A percentile compares a stretch with the other conserved stretches of the same genome.
These are phyloP conservation scores for Yarrowia bubula DNA, from an alignment of 805 yeast species.

Conservation along the genomic window DNA sequence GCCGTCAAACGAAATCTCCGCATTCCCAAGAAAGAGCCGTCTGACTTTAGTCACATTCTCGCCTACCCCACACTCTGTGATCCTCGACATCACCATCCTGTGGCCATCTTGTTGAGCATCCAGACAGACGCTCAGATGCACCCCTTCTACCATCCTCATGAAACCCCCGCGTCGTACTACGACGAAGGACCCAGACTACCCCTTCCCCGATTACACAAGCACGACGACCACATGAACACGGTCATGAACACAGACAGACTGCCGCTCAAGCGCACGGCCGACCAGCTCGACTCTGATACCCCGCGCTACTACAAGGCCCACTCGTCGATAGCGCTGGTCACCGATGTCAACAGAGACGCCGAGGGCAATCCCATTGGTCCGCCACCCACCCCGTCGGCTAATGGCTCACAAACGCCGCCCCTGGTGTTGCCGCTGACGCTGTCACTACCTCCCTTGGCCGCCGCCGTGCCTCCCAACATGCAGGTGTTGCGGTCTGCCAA, in stretches of 20 bases:
- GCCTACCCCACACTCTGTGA: too few species aligned
- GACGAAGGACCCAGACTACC: constrained; percentile 9
- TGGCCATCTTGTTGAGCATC: too few species aligned
- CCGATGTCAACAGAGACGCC: constrained; percentile 54
- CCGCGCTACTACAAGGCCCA: constrained; percentile 39
- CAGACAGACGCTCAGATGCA: too few species aligned
- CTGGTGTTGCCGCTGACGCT: constrained; percentile 32
- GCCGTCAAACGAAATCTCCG: neutral
- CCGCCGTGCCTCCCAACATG: constrained; percentile 44
- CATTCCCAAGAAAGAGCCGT: too few species aligned
- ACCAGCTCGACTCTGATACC: neutral
- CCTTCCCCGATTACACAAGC: neutral
- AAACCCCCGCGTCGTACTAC: neutral
- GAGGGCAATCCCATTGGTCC: constrained; percentile 38
- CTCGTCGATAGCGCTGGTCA: constrained; percentile 84
- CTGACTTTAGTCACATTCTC: too few species aligned
- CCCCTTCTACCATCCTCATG: neutral
- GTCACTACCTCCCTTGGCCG: constrained; percentile 51
- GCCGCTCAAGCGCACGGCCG: constrained; percentile 1
- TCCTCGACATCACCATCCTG: too few species aligned
- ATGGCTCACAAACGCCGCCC: constrained; percentile 2
- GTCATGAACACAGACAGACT: constrained; percentile 14
- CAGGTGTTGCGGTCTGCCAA: constrained; percentile 43
- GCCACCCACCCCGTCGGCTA: neutral
- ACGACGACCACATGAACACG: constrained; percentile 21